These are phyloP conservation scores for Aspergillus piperis DNA, from an alignment of 2,329 filamentous ascomycete genomes.

Conservation along the genomic window DNA sequence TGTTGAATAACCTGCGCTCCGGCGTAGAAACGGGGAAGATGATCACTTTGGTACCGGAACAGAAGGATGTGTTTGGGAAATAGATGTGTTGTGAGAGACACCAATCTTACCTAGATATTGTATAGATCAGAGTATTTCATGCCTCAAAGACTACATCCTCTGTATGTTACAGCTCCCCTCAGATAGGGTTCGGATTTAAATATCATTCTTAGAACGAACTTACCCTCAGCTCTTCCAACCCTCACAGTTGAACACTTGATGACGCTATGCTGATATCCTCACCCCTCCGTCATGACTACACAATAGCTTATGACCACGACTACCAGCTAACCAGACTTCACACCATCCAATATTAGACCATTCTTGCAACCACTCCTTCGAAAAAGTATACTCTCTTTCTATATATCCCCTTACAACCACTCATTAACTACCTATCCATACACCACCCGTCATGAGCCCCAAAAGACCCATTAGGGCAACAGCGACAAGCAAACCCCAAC, in stretches of 20 bases:
- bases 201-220: no score
- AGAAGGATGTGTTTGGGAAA: conserved; percentile 45
- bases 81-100: conserved; percentile 1
- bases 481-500: no score
- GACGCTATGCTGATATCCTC: not conserved
- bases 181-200: no score
- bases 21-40: conserved; percentile 59
- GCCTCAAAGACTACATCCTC: no score
- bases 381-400: not conserved
- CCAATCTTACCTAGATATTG: no score
- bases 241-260: no score
- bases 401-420: not conserved
- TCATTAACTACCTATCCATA: not conserved
- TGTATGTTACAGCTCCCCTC: no score
- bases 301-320: not conserved
- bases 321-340: no score
- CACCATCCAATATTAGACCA: no score
- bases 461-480: not conserved
- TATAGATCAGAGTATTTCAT: not conserved
- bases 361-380: no score
- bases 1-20: conserved; percentile 58
- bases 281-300: not conserved
- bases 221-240: no score
- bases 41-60: conserved; percentile 63
- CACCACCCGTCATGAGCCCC: not conserved